Evolutionary conservation across 106 monocot genomes (phyloP).

Genomic region (Allium fistulosum): DNA sequence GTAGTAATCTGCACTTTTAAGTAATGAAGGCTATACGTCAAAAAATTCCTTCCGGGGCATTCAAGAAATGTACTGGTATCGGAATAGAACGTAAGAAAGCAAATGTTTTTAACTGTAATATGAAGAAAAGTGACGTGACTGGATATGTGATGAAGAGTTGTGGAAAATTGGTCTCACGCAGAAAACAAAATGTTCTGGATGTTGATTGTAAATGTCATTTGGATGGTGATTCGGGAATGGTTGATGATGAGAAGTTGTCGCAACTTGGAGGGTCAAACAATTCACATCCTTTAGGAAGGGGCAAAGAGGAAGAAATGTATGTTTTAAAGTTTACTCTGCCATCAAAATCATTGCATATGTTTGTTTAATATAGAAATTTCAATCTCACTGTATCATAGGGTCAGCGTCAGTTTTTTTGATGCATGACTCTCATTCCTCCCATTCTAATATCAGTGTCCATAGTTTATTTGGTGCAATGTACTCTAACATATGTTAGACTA

Average conservation of each 20-base stretch:
- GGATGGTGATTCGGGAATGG: neutral
- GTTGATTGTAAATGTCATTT: neutral
- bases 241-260: neutral
- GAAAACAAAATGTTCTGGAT: neutral
- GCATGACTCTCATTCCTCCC: neutral
- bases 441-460: neutral
- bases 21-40: neutral
- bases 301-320: neutral
- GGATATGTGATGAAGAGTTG: neutral
- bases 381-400: neutral
- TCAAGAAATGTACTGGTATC: neutral
- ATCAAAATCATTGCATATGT: neutral
- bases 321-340: neutral
- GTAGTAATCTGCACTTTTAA: neutral
- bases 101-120: neutral
- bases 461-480: no score
- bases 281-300: neutral
- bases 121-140: slow-evolving; percentile 5
- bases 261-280: neutral
- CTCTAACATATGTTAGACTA: no score
- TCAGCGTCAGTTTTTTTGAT: neutral
- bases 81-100: neutral
- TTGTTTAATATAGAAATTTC: neutral
- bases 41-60: neutral
- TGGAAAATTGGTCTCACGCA: neutral